Conservation (phyloP, 352 stramenopile genomes). For the Peronosclerospora sorghi region DNA sequence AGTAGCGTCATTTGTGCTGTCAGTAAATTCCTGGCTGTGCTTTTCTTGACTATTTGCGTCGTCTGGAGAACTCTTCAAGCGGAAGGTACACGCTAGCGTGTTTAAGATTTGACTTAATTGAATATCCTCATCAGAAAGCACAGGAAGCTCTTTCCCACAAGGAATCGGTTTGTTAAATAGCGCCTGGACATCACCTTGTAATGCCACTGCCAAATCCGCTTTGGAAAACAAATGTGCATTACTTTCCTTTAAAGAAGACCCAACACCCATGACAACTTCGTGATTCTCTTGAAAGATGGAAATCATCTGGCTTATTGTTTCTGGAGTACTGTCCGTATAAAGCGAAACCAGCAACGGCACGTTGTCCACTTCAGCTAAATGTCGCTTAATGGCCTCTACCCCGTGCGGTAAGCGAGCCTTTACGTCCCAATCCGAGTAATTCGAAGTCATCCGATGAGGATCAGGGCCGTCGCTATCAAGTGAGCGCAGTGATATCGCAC, state of each 20-base stretch:
- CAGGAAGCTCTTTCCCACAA: slow-evolving; percentile 38
- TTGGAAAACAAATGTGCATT: slow-evolving; percentile 73
- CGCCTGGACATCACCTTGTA: slow-evolving; percentile 53
- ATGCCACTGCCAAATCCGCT: slow-evolving; percentile 52
- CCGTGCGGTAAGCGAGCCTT: slow-evolving; percentile 94
- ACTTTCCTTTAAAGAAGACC: slow-evolving; percentile 59
- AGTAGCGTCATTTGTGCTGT: slow-evolving; percentile 18
- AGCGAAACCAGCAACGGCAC: slow-evolving; percentile 95
- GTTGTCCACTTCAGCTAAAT: slow-evolving; percentile 97
- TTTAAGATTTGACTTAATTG: slow-evolving; percentile 80
- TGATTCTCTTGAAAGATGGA: slow-evolving; percentile 79
- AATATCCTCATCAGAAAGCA: slow-evolving; percentile 62
- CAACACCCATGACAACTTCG: slow-evolving; percentile 74
- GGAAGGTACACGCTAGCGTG: slow-evolving; percentile 67
- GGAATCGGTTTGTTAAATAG: slow-evolving; percentile 65
- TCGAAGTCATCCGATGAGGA: slow-evolving; percentile 92
- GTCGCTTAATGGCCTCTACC: slow-evolving; percentile 89
- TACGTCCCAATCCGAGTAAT: slow-evolving; percentile 96
- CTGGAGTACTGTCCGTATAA: slow-evolving; percentile 95
- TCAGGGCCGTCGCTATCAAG: slow-evolving; percentile 88
- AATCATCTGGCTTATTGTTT: slow-evolving; percentile 92
- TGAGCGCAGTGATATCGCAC: slow-evolving; percentile 92
- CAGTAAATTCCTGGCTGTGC: neutral
- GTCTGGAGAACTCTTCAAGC: slow-evolving; percentile 29
- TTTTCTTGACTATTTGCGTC: slow-evolving; percentile 7